phyloP scores from a whole-genome alignment of 306 rosid genomes.

The Heteromeles arbutifolia region DNA sequence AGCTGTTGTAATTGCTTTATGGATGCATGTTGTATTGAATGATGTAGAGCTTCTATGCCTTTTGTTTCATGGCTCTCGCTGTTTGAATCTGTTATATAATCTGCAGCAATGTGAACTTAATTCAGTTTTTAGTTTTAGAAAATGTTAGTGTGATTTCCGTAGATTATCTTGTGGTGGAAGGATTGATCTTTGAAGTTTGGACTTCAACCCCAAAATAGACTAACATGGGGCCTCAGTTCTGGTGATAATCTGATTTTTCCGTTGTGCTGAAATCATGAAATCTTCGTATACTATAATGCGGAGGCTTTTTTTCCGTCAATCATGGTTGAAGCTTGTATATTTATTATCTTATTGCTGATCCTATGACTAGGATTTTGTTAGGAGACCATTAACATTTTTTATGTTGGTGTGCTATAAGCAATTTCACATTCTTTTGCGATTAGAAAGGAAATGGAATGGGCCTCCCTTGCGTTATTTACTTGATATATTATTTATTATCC shows the following conservation, averaged over 20 bases:
- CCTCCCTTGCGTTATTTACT: slow-evolving; percentile 23
- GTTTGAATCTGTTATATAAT: background rate
- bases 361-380: background rate
- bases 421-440: background rate
- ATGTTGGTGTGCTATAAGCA: background rate
- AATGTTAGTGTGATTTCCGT: slow-evolving; percentile 4
- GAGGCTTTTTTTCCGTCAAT: no score
- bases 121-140: slow-evolving; percentile 1
- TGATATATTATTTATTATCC: slow-evolving; percentile 24
- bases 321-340: background rate
- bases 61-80: slow-evolving; percentile 12
- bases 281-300: background rate
- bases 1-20: slow-evolving; percentile 28
- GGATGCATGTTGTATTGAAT: slow-evolving; percentile 1
- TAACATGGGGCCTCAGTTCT: background rate
- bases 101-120: slow-evolving; percentile 11
- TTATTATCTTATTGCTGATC: background rate
- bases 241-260: background rate
- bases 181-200: background rate
- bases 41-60: slow-evolving; percentile 23
- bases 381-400: background rate
- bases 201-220: background rate
- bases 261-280: background rate
- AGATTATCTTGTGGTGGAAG: slow-evolving; percentile 2
- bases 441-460: slow-evolving; percentile 21